Evolutionary conservation across 352 stramenopile genomes (phyloP), one percentile per base, ranked within the genome.

Genomic region (Phytophthora fragariaefolia): DNA sequence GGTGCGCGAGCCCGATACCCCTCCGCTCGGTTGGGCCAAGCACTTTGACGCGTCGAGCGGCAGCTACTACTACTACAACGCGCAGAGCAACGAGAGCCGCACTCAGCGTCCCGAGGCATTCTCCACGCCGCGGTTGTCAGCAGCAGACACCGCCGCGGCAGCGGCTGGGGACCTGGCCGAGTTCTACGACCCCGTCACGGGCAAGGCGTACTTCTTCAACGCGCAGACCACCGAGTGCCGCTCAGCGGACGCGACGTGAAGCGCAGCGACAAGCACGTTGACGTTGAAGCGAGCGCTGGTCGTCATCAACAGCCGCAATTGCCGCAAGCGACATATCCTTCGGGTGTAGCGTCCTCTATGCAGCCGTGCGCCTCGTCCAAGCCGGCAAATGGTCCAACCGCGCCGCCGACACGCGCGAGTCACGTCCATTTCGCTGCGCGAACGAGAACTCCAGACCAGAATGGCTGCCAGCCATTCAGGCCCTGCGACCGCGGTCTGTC

Each of bases 41-140:
- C 87, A 87, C 65, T 89, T 81, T 49, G 82, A 91, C 58, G 61
- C 82, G 20, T 46, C 69, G 15, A 68, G 76, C 43, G 72, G 80
- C 17, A 64, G 68, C 32, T 90, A 90, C 52, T 92, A 90, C 64
- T 92, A 88, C 66, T 91, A 80, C 71, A 89, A 92, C 52, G 60
- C 71, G 9, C 69, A 63, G 36, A 84, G 70, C 9, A 75, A 74
- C 27, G 78, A 87, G 62, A 89, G 74, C 26, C 63, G 72, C 32
- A 76, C 69, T 8, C 63, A 76, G n/a, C 74, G 76, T 15, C 81
- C 83, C 1, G 27, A 54, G 1, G 54, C 72, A 23, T 90, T 87
- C 50, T 66, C 51, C 13, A 87, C 81, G 42, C 81, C 81, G 0
- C 75, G 81, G 18, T 58, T 83, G 15, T 66, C 65, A 15, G n/a